Evolutionary conservation across 768 basidiomycete species (phyloP), one percentile per base, ranked within the genome.

Genomic region (Udeniomyces megalosporus): DNA sequence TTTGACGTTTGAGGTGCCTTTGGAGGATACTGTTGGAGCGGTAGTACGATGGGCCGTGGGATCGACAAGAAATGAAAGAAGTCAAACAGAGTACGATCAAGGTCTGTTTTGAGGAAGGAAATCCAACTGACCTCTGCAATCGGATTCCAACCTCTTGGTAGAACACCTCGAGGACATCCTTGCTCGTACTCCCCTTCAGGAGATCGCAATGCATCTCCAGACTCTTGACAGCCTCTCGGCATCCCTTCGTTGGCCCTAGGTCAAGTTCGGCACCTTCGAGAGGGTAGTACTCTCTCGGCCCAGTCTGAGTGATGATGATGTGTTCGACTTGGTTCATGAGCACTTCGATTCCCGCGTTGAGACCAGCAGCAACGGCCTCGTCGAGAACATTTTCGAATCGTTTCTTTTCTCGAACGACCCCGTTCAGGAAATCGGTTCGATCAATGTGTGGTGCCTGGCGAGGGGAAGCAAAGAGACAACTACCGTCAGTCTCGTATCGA

Each of bases 241-340:
- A 96, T 6, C 89, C 91, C 61, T 79, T 76, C 0, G 92, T 93
- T 0, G 92, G 86, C 0, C 83, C 82, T 2, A 97, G 78, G 38
- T 96, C 91, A 28, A 93, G 73, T 4, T 81, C 78, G 0, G 79
- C 77, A 48, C 85, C 86, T 65, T 91, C 88, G 0, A 82, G 80
- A 2, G 93, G 95, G 70, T 86, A 92, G 70, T 95, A 99, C 69
- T 87, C 90, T 32, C 90, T 79, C 1, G 88, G 83, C 54, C 81
- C 81, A 0, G 92, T 96, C 55, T 83, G 77, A 17, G 82, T 85
- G 53, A 81, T 75, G 66, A 99, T 88, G 67, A 92, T 86, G 70
- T 97, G 88, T 66, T 97, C 95, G 8, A 95, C 91, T 79, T 96
- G 90, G 68, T 84, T 88, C 91, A 93, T 96, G 51, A 96, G 74